Evolutionary conservation across 202 grass and related monocot genomes (phyloP), one percentile per base, ranked within the genome.

Genomic region (Eragrostis tef): DNA sequence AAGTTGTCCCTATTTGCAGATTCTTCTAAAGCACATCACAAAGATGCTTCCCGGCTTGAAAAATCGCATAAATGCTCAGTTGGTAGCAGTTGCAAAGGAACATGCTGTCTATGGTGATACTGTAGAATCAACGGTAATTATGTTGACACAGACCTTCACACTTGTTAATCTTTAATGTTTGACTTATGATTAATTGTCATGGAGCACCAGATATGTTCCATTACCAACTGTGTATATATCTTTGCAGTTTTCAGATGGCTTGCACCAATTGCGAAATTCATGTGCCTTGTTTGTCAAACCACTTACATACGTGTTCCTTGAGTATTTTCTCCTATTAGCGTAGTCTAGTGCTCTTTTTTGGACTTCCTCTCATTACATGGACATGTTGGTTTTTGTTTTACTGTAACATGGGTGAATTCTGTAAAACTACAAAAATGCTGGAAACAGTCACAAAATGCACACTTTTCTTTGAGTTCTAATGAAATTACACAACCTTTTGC

Each of bases 21-120:
- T 98, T 88, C 88, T 98, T 62, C 82, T 90, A 61, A 94, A 93
- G 74, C 90, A 98, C 78, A 93, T 98, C 70, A 95, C 74, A 21
- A n/a, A 77, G 75, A 87, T 95, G 80, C 95, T 98, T 88, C 92
- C 95, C 88, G 90, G 85, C 67, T 86, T 98, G 79, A 98, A 95
- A 85, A 81, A 92, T 72, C 87, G 78, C 79, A 86, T 98, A 80
- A 98, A 90, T 87, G 52, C 79, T 68, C 88, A 91, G 68, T 89
- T 98, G 73, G 89, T 94, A 78, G 76, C 85, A 80, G 92, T 91
- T 82, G 95, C 95, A 1, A 98, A 98, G 75, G 92, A 93, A 75
- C 92, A 93, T 79, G 90, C 95, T 85, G 70, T 83, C 27, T 98
- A 91, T 88, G 95, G 95, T 80, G 95, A 94, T 84, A 88, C 91